A percentile compares a stretch with the other conserved stretches of the same genome.
These are phyloP conservation scores for Sporobolus alterniflorus DNA, from an alignment of 202 grass and related monocot species.

Conservation along the genomic window DNA sequence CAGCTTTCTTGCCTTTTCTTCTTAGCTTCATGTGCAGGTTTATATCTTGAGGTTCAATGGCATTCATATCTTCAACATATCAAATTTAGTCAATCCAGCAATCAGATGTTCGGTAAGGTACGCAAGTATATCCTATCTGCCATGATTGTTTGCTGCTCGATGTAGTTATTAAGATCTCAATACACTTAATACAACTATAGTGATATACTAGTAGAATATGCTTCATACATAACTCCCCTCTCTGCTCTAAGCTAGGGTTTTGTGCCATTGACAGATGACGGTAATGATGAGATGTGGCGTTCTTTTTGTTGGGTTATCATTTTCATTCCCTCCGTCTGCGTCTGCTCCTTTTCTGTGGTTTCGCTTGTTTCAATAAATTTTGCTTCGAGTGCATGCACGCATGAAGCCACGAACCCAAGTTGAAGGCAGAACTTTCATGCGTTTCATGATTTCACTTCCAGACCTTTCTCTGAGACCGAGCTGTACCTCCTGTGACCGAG, in stretches of 20 bases:
- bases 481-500: conserved; percentile 33
- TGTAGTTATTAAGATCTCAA: conserved; percentile 28
- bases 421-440: conserved; percentile 49
- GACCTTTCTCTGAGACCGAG: conserved; percentile 26
- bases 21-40: background rate
- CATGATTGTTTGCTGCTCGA: background rate
- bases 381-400: conserved; percentile 51
- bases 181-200: background rate
- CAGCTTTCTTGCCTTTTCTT: background rate
- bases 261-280: conserved; percentile 34
- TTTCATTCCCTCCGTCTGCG: background rate
- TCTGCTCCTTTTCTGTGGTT: conserved; percentile 14
- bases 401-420: conserved; percentile 48
- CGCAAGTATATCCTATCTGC: background rate
- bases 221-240: background rate
- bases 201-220: background rate
- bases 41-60: no score
- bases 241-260: conserved; percentile 55
- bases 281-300: conserved; percentile 62
- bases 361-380: conserved; percentile 60
- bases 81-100: background rate
- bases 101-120: conserved; percentile 23
- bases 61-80: background rate
- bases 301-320: conserved; percentile 53
- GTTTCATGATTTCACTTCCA: conserved; percentile 70